Conservation (phyloP, 441 rosid genomes). For the Brassica balearica region DNA sequence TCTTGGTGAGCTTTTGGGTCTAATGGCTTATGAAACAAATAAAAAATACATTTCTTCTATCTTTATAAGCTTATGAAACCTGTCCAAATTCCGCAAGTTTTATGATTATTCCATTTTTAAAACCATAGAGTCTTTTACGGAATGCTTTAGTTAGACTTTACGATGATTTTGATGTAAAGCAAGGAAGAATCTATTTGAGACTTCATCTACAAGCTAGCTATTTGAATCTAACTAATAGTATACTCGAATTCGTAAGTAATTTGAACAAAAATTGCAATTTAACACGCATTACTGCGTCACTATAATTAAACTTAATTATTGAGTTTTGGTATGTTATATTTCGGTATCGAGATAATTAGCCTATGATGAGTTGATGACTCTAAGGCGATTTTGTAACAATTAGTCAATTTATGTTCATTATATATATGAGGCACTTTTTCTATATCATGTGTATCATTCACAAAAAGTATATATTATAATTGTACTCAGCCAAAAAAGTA, state of each 20-base stretch:
- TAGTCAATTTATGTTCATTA: neutral
- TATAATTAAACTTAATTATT: neutral
- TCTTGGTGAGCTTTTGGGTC: slow-evolving; percentile 22
- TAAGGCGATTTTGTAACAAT: neutral
- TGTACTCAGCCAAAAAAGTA: no score
- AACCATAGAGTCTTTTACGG: slow-evolving; percentile 41
- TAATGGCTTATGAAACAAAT: neutral
- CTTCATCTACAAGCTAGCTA: slow-evolving; percentile 45
- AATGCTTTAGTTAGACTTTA: slow-evolving; percentile 45
- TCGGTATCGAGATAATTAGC: neutral
- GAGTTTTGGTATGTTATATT: neutral
- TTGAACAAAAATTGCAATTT: slow-evolving; percentile 25
- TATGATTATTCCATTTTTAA: slow-evolving; percentile 36
- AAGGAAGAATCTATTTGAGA: slow-evolving; percentile 42
- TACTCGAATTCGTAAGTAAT: slow-evolving; percentile 25
- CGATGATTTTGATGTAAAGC: slow-evolving; percentile 50
- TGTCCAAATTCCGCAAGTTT: slow-evolving; percentile 40
- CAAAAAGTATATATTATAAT: no score
- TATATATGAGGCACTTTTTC: no score
- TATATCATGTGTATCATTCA: no score
- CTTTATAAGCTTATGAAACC: slow-evolving; percentile 12
- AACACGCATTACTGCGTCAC: slow-evolving; percentile 16
- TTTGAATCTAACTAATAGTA: slow-evolving; percentile 40
- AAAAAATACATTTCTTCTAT: slow-evolving; percentile 4
- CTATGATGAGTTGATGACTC: neutral